Percentiles rank a stretch among this genome's conserved stretches.
phyloP scores from a whole-genome alignment of 306 rosid genomes.

The Casuarina glauca region DNA sequence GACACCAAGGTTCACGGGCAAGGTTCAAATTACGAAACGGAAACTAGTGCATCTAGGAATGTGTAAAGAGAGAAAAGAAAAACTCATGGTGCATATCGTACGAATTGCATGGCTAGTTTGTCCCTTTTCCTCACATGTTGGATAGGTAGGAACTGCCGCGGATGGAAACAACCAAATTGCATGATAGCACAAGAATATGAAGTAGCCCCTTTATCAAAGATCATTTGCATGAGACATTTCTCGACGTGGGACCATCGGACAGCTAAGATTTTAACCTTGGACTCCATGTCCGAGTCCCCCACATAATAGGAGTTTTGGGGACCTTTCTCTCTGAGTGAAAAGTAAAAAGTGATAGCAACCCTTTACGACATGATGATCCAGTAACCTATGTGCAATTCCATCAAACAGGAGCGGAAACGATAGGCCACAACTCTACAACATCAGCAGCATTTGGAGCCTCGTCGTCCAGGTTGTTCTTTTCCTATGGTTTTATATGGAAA shows the following conservation, averaged over 20 bases:
- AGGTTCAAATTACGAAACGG: slow-evolving; percentile 37
- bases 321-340: not conserved
- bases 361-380: slow-evolving; percentile 13
- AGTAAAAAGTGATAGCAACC: slow-evolving; percentile 26
- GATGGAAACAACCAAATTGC: slow-evolving; percentile 47
- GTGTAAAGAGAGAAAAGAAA: slow-evolving; percentile 21
- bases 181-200: slow-evolving; percentile 28
- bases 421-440: slow-evolving; percentile 32
- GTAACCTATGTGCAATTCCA: slow-evolving; percentile 14
- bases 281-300: slow-evolving; percentile 22
- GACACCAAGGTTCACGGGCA: slow-evolving; percentile 74
- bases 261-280: slow-evolving; percentile 23
- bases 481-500: slow-evolving; percentile 9
- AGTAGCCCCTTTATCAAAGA: slow-evolving; percentile 9
- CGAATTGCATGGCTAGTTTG: slow-evolving; percentile 35
- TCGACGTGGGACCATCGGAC: slow-evolving; percentile 21
- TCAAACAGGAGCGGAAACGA: slow-evolving; percentile 20
- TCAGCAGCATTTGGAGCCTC: slow-evolving; percentile 35
- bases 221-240: slow-evolving; percentile 26
- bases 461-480: not conserved
- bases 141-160: slow-evolving; percentile 44
- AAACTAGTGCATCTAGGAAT: slow-evolving; percentile 20
- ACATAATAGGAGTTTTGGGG: slow-evolving; percentile 34
- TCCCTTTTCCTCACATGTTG: slow-evolving; percentile 79
- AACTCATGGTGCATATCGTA: slow-evolving; percentile 37